Conservation (phyloP, 306 rosid genomes). For the Corylus americana region DNA sequence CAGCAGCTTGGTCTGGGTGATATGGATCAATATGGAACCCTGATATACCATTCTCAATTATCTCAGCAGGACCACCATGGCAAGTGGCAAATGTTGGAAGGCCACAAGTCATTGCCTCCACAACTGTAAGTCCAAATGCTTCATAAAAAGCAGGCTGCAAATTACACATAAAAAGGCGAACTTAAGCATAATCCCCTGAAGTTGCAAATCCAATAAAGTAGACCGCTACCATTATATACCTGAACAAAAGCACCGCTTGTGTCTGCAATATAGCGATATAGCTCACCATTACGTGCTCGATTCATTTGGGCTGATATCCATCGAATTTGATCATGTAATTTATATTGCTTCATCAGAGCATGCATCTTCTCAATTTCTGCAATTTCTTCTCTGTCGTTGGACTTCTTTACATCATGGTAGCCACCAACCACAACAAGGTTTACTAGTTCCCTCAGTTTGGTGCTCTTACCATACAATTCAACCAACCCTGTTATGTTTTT, state of each 20-base stretch:
- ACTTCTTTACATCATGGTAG: slow-evolving; percentile 67
- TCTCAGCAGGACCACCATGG: slow-evolving; percentile 98
- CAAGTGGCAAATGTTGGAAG: slow-evolving; percentile 90
- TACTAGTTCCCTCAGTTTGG: slow-evolving; percentile 76
- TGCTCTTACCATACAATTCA: slow-evolving; percentile 71
- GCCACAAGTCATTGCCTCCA: slow-evolving; percentile 94
- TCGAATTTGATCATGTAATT: slow-evolving; percentile 68
- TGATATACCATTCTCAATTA: slow-evolving; percentile 78
- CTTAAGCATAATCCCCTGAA: slow-evolving; percentile 2
- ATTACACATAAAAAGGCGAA: neutral
- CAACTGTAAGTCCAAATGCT: slow-evolving; percentile 97
- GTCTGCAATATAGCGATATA: slow-evolving; percentile 89
- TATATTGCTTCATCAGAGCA: slow-evolving; percentile 52
- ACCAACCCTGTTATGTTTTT: slow-evolving; percentile 87
- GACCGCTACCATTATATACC: slow-evolving; percentile 43
- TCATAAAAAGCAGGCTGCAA: slow-evolving; percentile 95
- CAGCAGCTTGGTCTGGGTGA: slow-evolving; percentile 73
- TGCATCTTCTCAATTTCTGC: slow-evolving; percentile 95
- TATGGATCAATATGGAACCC: slow-evolving; percentile 96
- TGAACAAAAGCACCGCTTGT: slow-evolving; percentile 84
- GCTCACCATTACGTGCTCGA: slow-evolving; percentile 90
- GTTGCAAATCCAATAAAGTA: slow-evolving; percentile 14
- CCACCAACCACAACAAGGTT: slow-evolving; percentile 89
- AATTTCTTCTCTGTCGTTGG: slow-evolving; percentile 89
- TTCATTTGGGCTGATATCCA: slow-evolving; percentile 90